A percentile compares a stretch with the other conserved stretches of the same genome.
Evolutionary conservation across 1,139 yeast species (phyloP).

Genomic region (Debaryomyces sp.): DNA sequence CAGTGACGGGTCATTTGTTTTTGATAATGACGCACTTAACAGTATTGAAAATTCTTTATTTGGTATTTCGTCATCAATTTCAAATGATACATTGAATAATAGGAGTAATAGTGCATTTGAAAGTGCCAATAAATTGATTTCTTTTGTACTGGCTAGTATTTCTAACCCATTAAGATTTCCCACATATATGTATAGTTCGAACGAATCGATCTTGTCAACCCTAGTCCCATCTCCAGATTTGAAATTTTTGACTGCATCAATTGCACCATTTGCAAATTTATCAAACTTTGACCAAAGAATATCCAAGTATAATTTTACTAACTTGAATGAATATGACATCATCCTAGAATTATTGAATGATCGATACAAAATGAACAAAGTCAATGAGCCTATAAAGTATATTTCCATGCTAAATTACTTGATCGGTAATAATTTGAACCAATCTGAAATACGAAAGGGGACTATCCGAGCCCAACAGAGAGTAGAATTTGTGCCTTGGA

Average conservation of each 20-base stretch:
- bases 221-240: slow-evolving; percentile 87
- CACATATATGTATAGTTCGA: slow-evolving; percentile 84
- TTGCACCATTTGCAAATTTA: slow-evolving; percentile 71
- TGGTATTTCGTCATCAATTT: slow-evolving; percentile 30
- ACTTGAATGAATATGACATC: slow-evolving; percentile 84
- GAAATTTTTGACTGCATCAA: slow-evolving; percentile 84
- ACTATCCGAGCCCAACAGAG: slow-evolving; percentile 76
- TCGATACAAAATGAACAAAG: slow-evolving; percentile 72
- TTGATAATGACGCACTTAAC: slow-evolving; percentile 86
- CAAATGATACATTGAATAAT: slow-evolving; percentile 13
- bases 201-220: slow-evolving; percentile 80
- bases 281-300: slow-evolving; percentile 21
- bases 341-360: slow-evolving; percentile 81
- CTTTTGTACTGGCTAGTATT: slow-evolving; percentile 80
- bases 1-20: slow-evolving; percentile 84
- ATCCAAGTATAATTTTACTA: slow-evolving; percentile 52
- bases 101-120: slow-evolving; percentile 54
- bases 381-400: slow-evolving; percentile 50
- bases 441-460: slow-evolving; percentile 79
- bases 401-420: slow-evolving; percentile 75
- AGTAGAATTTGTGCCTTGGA: slow-evolving; percentile 83
- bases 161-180: slow-evolving; percentile 92
- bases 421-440: slow-evolving; percentile 68
- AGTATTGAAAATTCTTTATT: slow-evolving; percentile 59
- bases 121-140: slow-evolving; percentile 82